Conservation (phyloP, 495 filamentous ascomycete species). For the Daldinia loculata region DNA sequence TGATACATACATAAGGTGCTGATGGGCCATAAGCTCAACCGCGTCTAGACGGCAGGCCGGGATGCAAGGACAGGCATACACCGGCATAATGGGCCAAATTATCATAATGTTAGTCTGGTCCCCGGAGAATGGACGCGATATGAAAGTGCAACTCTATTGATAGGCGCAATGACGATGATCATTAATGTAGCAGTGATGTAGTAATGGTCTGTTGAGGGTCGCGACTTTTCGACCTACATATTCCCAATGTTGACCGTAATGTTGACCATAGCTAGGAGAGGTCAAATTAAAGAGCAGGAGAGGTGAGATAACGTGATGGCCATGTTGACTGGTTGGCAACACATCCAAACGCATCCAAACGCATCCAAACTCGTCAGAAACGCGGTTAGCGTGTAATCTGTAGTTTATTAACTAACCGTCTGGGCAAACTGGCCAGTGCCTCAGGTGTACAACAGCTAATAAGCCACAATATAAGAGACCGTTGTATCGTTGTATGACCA, state of each 20-base stretch:
- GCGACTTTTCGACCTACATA: constrained; percentile 31
- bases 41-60: constrained; percentile 18
- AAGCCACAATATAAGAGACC: constrained; percentile 45
- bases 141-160: constrained; percentile 43
- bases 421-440: constrained; percentile 13
- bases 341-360: constrained; percentile 12
- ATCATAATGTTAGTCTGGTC: constrained; percentile 37
- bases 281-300: constrained; percentile 31
- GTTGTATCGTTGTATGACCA: constrained; percentile 45
- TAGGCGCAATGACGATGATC: constrained; percentile 42
- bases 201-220: constrained; percentile 22
- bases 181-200: constrained; percentile 25
- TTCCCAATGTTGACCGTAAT: constrained; percentile 29
- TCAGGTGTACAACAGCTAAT: constrained; percentile 16
- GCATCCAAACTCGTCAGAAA: constrained; percentile 29
- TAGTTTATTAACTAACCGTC: constrained; percentile 37
- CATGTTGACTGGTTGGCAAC: constrained; percentile 31
- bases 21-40: constrained; percentile 23
- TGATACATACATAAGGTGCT: constrained; percentile 20
- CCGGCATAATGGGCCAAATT: constrained; percentile 39
- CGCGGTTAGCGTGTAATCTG: constrained; percentile 41
- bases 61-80: constrained; percentile 23
- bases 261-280: constrained; percentile 20
- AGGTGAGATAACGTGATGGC: constrained; percentile 27
- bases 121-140: constrained; percentile 40